phyloP scores from a whole-genome alignment of 1,284 basidiomycete genomes.

The Ustilago crameri region DNA sequence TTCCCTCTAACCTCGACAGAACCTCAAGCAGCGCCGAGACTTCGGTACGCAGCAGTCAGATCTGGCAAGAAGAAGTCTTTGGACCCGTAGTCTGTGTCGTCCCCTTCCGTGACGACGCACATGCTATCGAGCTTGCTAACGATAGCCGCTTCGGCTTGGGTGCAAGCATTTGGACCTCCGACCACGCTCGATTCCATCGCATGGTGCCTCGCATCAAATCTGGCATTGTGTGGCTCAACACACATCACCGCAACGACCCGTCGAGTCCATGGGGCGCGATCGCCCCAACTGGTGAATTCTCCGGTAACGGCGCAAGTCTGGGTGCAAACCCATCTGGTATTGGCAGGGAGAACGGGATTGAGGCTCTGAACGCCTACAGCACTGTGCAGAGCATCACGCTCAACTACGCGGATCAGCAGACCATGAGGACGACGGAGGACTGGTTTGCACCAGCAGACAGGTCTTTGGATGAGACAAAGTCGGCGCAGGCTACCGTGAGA shows the following conservation, averaged over 20 bases:
- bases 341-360: constrained; percentile 38
- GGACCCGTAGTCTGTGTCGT: constrained; percentile 77
- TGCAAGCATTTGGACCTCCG: constrained; percentile 80
- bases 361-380: constrained; percentile 35
- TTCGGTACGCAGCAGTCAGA: constrained; percentile 22
- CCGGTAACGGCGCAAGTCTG: constrained; percentile 3
- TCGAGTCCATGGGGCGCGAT: constrained; percentile 84
- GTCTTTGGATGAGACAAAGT: neutral
- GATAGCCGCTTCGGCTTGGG: constrained; percentile 81
- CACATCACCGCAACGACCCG: constrained; percentile 70
- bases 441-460: constrained; percentile 26
- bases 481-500: constrained; percentile 6
- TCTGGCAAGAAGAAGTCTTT: constrained; percentile 85
- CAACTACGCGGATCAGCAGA: constrained; percentile 22
- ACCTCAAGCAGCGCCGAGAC: constrained; percentile 49
- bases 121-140: constrained; percentile 78
- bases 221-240: constrained; percentile 85
- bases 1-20: constrained; percentile 47
- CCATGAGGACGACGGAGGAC: constrained; percentile 18
- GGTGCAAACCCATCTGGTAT: constrained; percentile 23
- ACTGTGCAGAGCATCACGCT: constrained; percentile 24
- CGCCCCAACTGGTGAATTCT: constrained; percentile 6
- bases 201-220: constrained; percentile 15
- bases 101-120: constrained; percentile 71
- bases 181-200: constrained; percentile 62